phyloP scores from a whole-genome alignment of 2,329 filamentous ascomycete species.

The Zasmidium angulare region DNA sequence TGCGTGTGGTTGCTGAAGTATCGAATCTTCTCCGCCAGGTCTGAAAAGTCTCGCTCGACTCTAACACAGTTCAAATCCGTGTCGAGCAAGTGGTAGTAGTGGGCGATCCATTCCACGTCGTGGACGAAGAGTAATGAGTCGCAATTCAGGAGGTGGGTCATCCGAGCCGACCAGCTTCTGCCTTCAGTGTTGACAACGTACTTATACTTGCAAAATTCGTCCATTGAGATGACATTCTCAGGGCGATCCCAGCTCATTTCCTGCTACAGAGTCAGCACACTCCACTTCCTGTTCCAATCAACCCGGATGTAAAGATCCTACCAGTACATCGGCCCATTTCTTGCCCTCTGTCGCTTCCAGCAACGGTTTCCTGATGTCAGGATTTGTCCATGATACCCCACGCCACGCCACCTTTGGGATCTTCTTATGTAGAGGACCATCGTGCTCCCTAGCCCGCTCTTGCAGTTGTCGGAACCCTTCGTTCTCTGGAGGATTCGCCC shows the following conservation, averaged over 20 bases:
- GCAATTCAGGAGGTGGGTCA: conserved; percentile 33
- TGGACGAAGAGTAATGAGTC: conserved; percentile 28
- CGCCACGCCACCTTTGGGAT: conserved; percentile 34
- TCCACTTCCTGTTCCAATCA: neutral
- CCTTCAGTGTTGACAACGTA: conserved; percentile 34
- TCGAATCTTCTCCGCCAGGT: conserved; percentile 26
- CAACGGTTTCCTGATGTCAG: conserved; percentile 31
- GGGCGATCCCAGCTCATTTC: conserved; percentile 28
- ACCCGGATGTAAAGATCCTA: conserved; percentile 4
- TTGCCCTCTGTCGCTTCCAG: conserved; percentile 32
- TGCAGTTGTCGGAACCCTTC: conserved; percentile 23
- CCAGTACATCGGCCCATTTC: conserved; percentile 38
- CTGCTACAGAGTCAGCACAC: conserved; percentile 5
- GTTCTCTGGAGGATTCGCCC: conserved; percentile 17
- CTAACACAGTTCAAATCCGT: conserved; percentile 26
- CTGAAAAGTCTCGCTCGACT: conserved; percentile 25
- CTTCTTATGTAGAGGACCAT: conserved; percentile 25
- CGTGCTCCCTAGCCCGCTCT: conserved; percentile 20
- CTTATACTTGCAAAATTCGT: conserved; percentile 29
- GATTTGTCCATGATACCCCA: conserved; percentile 28
- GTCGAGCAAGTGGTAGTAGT: conserved; percentile 28
- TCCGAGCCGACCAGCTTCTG: conserved; percentile 26
- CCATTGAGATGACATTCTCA: conserved; percentile 22
- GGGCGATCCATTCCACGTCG: conserved; percentile 30
- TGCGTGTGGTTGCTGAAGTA: conserved; percentile 22